Base-by-base conservation (phyloP, 2,329 filamentous ascomycete species). In the Colletotrichum eleusines region DNA sequence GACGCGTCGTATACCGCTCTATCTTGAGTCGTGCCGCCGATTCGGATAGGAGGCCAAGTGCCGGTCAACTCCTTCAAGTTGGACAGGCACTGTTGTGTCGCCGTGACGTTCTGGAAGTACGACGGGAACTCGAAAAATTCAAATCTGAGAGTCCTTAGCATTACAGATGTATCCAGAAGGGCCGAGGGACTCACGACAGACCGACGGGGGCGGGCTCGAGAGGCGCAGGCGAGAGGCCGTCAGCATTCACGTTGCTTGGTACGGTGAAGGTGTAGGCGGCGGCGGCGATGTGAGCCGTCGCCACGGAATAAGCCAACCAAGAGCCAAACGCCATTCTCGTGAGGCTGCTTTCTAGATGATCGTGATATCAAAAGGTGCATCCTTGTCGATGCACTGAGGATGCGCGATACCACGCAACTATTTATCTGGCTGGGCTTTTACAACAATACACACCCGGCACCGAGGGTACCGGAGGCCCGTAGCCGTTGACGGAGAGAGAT, bases 121-220 rank as follows among this genome's bases (percentile, higher is more conserved):
- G 80, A 83, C 0, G 87, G 87, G 62, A 87, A 89, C 0, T 85
- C 80, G 72, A 89, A 89, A 77, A 89, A 89, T 63, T 89, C 86
- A 64, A 44, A 83, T 1, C 84, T 86, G 9, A 33, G 6, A 3
- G 23, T 1, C 4, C 1, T 53, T 8, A 53, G 50, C 18, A 44
- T 44, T 44, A 44, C 40, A 8, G 18, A 20, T 44, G 7, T 44
- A 4, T 33, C 16, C 1, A 40, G n/a, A 26, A 8, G 0, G 23
- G 14, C 20, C 18, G 7, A 16, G 31, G 42, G 53, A 63, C 67
- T 66, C 40, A 70, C 63, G 67, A 70, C 6, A 70, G n/a, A 20
- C 67, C 54, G 42, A 69, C 44, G 46, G 66, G 66, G 31, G 66
- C 66, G 23, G 60, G 20, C 28, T 69, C 66, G 28, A 69, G 51